phyloP scores from a whole-genome alignment of 306 rosid species.

The Trifolium repens region DNA sequence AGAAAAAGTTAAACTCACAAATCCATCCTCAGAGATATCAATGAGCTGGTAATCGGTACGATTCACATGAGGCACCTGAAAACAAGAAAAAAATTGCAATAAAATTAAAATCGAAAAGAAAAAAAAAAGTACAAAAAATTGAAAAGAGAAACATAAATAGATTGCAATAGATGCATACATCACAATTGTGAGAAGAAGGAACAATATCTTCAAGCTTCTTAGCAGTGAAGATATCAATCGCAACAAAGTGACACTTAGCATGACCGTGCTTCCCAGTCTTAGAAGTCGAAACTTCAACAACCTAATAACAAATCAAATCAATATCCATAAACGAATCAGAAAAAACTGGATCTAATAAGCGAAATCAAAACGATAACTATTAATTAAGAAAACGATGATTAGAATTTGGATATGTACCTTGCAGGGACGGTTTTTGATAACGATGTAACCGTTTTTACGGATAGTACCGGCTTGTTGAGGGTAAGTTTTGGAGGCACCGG shows the following conservation, averaged over 20 bases:
- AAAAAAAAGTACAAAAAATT: constrained; percentile 1
- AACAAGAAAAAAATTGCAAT: neutral
- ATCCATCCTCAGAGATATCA: constrained; percentile 61
- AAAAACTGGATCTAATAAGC: neutral
- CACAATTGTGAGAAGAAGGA: constrained; percentile 82
- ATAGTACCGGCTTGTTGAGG: constrained; percentile 88
- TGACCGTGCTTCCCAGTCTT: constrained; percentile 57
- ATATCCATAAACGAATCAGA: neutral
- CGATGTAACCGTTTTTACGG: constrained; percentile 78
- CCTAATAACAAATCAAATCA: constrained; percentile 32
- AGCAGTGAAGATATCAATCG: constrained; percentile 68
- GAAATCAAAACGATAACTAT: neutral
- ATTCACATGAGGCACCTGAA: constrained; percentile 75
- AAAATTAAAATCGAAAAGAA: neutral
- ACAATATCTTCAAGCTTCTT: constrained; percentile 79
- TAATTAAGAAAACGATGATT: neutral
- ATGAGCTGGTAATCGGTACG: constrained; percentile 67
- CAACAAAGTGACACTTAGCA: constrained; percentile 76
- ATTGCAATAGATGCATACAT: constrained; percentile 45
- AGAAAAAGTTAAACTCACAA: constrained; percentile 50
- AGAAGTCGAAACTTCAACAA: constrained; percentile 54
- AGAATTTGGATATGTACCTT: constrained; percentile 42
- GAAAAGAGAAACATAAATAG: neutral
- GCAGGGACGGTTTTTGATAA: constrained; percentile 75
- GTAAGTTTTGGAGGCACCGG: constrained; percentile 79